Conservation (phyloP, 768 basidiomycete genomes). For the Lanmaoa rubissima region DNA sequence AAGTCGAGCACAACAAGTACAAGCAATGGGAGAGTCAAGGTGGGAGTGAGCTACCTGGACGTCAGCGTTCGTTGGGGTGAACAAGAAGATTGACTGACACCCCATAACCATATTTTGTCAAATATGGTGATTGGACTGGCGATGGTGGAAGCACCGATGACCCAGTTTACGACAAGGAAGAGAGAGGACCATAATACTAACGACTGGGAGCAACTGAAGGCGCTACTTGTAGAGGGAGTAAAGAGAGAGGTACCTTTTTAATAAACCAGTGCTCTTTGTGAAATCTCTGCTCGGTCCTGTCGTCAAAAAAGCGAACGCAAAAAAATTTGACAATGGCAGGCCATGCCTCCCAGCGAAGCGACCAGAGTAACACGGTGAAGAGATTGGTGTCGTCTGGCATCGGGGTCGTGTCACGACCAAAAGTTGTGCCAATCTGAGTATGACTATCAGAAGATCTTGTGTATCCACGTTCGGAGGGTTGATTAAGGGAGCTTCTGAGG, state of each 20-base stretch:
- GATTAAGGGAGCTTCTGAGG: slow-evolving; percentile 50
- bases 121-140: slow-evolving; percentile 41
- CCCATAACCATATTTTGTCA: slow-evolving; percentile 65
- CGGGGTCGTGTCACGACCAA: slow-evolving; percentile 36
- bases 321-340: slow-evolving; percentile 58
- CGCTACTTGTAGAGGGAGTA: neutral
- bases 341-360: slow-evolving; percentile 59
- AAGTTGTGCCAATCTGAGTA: slow-evolving; percentile 33
- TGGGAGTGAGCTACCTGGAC: slow-evolving; percentile 48
- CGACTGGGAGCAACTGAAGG: slow-evolving; percentile 30
- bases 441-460: slow-evolving; percentile 51
- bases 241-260: slow-evolving; percentile 43
- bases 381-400: slow-evolving; percentile 37
- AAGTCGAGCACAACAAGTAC: slow-evolving; percentile 69
- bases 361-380: slow-evolving; percentile 34
- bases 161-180: slow-evolving; percentile 71
- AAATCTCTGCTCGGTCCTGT: slow-evolving; percentile 50
- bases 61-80: neutral
- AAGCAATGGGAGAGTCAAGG: slow-evolving; percentile 60
- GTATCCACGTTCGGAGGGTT: slow-evolving; percentile 49
- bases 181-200: slow-evolving; percentile 61
- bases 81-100: slow-evolving; percentile 35
- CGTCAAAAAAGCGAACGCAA: slow-evolving; percentile 57
- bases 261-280: slow-evolving; percentile 71
- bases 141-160: slow-evolving; percentile 54